A percentile compares a stretch with the other conserved stretches of the same genome.
phyloP scores from a whole-genome alignment of 2,329 filamentous ascomycete species.

The Daldinia eschscholtzii region DNA sequence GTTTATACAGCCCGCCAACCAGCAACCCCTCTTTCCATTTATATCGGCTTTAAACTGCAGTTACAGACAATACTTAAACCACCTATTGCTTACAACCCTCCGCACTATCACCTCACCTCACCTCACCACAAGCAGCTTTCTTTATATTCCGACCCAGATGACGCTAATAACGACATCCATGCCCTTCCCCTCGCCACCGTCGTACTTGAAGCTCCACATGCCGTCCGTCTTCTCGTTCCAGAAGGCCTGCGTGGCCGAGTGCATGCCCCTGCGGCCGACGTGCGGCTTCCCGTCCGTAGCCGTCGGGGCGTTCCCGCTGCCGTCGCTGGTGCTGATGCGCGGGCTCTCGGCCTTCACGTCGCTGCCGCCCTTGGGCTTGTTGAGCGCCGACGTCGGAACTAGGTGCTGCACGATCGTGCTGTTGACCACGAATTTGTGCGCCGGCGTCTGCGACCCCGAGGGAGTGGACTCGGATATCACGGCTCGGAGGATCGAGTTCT shows the following conservation, averaged over 20 bases:
- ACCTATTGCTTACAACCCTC: no score
- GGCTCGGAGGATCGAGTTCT: constrained; percentile 82
- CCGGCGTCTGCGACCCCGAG: constrained; percentile 67
- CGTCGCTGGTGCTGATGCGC: constrained; percentile 68
- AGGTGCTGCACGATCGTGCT: constrained; percentile 98
- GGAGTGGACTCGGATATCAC: constrained; percentile 81
- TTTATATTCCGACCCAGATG: constrained; percentile 80
- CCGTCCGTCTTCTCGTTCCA: constrained; percentile 93
- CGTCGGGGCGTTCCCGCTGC: constrained; percentile 60
- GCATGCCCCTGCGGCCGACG: constrained; percentile 89
- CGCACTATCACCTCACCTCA: not conserved
- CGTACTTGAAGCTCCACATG: constrained; percentile 91
- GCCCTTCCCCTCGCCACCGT: constrained; percentile 73
- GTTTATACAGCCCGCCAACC: not conserved
- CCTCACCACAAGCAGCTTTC: not conserved
- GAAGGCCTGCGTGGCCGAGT: constrained; percentile 85
- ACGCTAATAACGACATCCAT: constrained; percentile 78
- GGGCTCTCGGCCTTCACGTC: constrained; percentile 63
- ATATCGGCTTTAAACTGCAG: no score
- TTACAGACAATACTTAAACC: no score
- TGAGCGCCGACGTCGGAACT: constrained; percentile 73
- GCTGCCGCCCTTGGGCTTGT: constrained; percentile 67
- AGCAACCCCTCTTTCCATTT: not conserved
- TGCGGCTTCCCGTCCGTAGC: constrained; percentile 76
- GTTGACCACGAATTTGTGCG: constrained; percentile 96